Evolutionary conservation across 306 rosid species (phyloP), one percentile per base, ranked within the genome.

Genomic region (Casuarina glauca): DNA sequence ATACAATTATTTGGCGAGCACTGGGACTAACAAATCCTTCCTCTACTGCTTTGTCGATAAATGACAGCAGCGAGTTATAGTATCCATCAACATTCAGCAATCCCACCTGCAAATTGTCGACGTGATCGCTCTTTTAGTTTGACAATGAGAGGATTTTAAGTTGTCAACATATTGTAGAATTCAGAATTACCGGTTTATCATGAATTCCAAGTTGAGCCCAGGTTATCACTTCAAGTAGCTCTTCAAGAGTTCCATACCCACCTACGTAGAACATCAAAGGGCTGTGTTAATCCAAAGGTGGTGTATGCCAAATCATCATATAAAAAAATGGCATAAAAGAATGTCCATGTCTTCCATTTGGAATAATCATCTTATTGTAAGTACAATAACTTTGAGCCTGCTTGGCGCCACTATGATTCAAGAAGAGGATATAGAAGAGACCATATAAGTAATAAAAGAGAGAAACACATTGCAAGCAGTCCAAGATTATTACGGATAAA

Each of bases 191-290:
- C 74, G 99, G 99, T 79, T 95, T 95, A 76, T 95, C 99, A 64
- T 95, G 99, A 81, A 95, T 95, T 76, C 99, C 99, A 74, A 95
- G 97, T 76, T 95, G 99, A 72, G 99, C 99, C 99, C 99, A 95
- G 8, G 99, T 93, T 84, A 95, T 95, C 71, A 90, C 99, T 83
- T 95, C 97, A 82, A 95, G 99, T 52, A 95, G 90, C 86, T 95
- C 97, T 85, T 95, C 99, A 73, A 95, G 83, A 48, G 99, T 95
- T 79, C 99, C 99, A 88, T 95, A 93, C 44, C 99, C 99, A 49
- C 99, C 99, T 95, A 87, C 73, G 80, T 52, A 26, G 79, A 86
- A 58, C 75, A 61, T 32, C 16, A 51, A 46, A 42, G 32, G 80
- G 83, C 79, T 51, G 76, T 69, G 73, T 52, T 12, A 58, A 4